Percentiles rank a stretch among this genome's conserved stretches.
Evolutionary conservation across 345 rosid genomes (phyloP).

Genomic region (Eucalyptus tenuipes): DNA sequence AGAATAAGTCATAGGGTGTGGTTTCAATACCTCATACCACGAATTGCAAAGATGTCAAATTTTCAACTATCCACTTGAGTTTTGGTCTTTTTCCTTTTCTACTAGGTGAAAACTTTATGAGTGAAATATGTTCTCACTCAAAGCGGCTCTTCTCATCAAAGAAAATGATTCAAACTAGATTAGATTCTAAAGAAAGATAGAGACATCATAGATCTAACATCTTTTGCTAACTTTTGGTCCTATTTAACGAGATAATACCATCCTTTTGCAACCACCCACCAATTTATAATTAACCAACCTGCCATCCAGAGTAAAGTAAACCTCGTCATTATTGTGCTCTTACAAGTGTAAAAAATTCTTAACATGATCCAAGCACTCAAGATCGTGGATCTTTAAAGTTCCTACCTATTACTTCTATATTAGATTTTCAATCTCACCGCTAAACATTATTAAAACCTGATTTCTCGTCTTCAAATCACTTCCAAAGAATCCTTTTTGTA

Average conservation of each 20-base stretch:
- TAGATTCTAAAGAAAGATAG: not conserved
- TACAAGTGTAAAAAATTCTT: not conserved
- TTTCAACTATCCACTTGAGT: not conserved
- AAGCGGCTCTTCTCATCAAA: not conserved
- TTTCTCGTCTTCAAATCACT: not conserved
- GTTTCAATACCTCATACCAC: not conserved
- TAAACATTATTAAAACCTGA: not conserved
- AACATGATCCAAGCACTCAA: not conserved
- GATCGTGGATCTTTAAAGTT: not conserved
- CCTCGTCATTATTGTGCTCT: not conserved
- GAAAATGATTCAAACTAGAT: not conserved
- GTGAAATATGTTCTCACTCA: not conserved
- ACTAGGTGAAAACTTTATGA: not conserved
- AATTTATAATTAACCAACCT: not conserved
- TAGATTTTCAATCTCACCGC: not conserved
- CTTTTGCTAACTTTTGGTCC: not conserved
- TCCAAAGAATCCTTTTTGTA: not conserved
- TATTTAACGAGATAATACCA: not conserved
- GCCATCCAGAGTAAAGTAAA: not conserved
- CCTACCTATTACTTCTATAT: not conserved
- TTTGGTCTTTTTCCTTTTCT: not conserved
- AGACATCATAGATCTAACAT: not conserved
- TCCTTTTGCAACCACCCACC: not conserved
- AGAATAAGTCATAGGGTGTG: not conserved
- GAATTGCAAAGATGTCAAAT: not conserved